Base-by-base conservation (phyloP, 306 rosid species). In the Cotoneaster glaucophyllus region DNA sequence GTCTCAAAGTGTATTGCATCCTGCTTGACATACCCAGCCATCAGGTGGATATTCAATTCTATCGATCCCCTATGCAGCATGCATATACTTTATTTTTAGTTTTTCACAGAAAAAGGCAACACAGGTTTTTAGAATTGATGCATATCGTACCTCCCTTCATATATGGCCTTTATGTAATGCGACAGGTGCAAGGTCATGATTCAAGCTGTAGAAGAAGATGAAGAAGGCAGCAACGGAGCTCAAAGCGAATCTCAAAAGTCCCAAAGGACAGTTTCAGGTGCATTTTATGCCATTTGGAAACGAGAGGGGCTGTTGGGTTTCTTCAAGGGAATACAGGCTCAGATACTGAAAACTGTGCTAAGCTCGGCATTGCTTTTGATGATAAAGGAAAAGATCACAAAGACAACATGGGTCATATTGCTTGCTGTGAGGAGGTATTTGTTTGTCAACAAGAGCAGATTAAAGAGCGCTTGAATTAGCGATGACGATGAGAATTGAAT, bases 11-110 rank as follows among this genome's bases (percentile, higher is more conserved):
- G 98, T 75, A 90, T 87, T 6, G 97, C 98, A 21, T 88, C 98
- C 19, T 76, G 90, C 89, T 78, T 94, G 85, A 94, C 98, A 68
- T 94, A 94, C 93, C 98, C 98, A 24, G 97, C 98, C 57, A 90
- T 94, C 90, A 94, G 97, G 98, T 94, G 71, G 69, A 77, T 71
- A 28, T n/a, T 80, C 76, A 56, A 74, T 73, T 77, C 74, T 52
- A 52, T 57, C 78, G 44, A 6, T 74, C 67, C 44, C 65, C 29
- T 28, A 25, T 70, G 67, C 66, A 69, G 56, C 31, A 28, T 31
- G 26, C 6, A 14, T 28, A 25, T 18, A 6, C 22, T 44, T 25
- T 22, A 15, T 76, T 12, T 4, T 25, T 7, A 22, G 19, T 74
- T 21, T 26, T 50, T 65, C 32, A 3, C 0, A 21, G 2, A 29